A percentile compares a stretch with the other conserved stretches of the same genome.
phyloP scores from a whole-genome alignment of 345 rosid genomes.

The Capsella bursapastoris region DNA sequence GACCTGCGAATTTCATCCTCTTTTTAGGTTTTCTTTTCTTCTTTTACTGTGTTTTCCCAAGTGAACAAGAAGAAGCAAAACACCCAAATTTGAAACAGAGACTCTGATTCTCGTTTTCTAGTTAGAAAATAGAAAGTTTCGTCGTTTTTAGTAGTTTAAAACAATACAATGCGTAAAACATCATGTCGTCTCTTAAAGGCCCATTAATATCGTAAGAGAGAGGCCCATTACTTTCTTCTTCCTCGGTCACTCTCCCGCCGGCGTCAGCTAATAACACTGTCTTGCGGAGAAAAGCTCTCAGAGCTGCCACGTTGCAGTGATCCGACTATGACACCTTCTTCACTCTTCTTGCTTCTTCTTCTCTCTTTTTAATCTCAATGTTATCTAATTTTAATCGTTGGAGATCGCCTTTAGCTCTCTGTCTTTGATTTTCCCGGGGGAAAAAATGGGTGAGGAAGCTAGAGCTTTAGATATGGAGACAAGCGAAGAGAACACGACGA shows the following conservation, averaged over 20 bases:
- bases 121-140: constrained; percentile 11
- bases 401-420: constrained; percentile 1
- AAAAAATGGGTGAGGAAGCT: constrained; percentile 44
- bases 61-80: constrained; percentile 21
- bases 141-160: constrained; percentile 14
- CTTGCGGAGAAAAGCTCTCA: constrained; percentile 27
- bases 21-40: constrained; percentile 3
- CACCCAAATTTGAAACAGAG: constrained; percentile 30
- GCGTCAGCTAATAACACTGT: constrained; percentile 38
- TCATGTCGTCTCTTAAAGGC: constrained; percentile 21
- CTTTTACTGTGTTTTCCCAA: constrained; percentile 9
- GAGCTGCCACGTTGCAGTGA: constrained; percentile 31
- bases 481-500: constrained; percentile 29
- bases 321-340: constrained; percentile 27
- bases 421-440: constrained; percentile 14
- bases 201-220: constrained; percentile 12
- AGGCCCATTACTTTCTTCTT: constrained; percentile 29
- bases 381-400: neutral
- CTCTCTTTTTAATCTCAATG: neutral
- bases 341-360: neutral
- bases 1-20: constrained; percentile 85
- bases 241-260: constrained; percentile 32
- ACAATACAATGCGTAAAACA: neutral
- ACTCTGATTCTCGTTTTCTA: constrained; percentile 8
- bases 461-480: constrained; percentile 26